Base-by-base conservation (phyloP, 2,329 filamentous ascomycete species). In the Dactylellina leptospora region DNA sequence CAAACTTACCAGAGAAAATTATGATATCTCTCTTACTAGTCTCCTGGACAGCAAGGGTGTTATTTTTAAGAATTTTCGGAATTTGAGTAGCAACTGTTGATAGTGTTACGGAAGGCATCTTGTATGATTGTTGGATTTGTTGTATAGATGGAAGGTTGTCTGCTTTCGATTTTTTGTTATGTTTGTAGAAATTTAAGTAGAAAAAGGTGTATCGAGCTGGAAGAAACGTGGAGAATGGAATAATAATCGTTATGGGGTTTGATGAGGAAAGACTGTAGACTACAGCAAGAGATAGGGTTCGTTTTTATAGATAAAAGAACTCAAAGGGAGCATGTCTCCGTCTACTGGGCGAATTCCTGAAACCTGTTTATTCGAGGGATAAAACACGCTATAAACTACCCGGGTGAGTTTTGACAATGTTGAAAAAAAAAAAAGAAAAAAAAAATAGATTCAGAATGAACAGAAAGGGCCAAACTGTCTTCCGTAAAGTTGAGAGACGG, bases 1-100 rank as follows among this genome's bases (percentile, higher is more conserved):
- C n/a, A 27, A 47, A n/a, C 75, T 62, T 79, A 82, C 81, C 80
- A 73, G 81, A 82, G 74, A 82, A 82, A 73, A 81, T 81, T 55
- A 82, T 79, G 30, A 82, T 81, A 75, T 82, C 82, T 78, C 81
- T 77, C 59, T 79, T 81, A 22, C 69, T 36, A 30, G 45, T n/a
- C 16, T 63, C 50, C 10, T 61, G 45, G n/a, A 73, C 76, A 60
- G 73, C 74, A 64, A 75, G 73, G 63, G 76, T 74, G 33, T 66
- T 75, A 45, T 58, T 69, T 50, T 73, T 68, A 8, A 74, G 69
- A 18, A 55, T 61, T 47, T 75, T 73, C 28, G 75, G 69, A 38
- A 73, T 73, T 50, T 73, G 44, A 3, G 22, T 18, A 58, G 51
- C n/a, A 40, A 40, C 13, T 64, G 44, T 22, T n/a, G 75, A 33